Percentiles rank a stretch among this genome's conserved stretches.
Conservation (phyloP, 2,329 filamentous ascomycete species). For the Cercospora sojina region DNA sequence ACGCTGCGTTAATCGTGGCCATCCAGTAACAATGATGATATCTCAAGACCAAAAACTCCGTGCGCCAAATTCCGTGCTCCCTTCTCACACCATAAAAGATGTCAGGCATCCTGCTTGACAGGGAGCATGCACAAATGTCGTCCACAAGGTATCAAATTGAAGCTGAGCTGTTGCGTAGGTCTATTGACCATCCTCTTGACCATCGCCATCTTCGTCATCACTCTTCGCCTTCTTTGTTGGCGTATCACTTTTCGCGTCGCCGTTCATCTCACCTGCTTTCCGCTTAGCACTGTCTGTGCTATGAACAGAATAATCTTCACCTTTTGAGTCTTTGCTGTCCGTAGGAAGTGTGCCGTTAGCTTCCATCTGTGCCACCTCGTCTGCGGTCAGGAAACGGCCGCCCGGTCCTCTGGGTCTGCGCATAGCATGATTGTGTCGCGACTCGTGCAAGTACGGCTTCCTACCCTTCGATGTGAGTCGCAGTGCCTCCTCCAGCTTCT, state of each 20-base stretch:
- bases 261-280: slow-evolving; percentile 48
- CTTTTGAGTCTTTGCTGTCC: slow-evolving; percentile 41
- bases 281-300: slow-evolving; percentile 47
- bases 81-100: neutral
- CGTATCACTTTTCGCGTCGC: slow-evolving; percentile 29
- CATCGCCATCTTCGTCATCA: slow-evolving; percentile 42
- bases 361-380: slow-evolving; percentile 90
- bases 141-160: neutral
- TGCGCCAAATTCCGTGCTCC: slow-evolving; percentile 1
- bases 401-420: slow-evolving; percentile 88
- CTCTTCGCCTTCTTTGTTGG: slow-evolving; percentile 33
- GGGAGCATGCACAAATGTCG: neutral
- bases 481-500: slow-evolving; percentile 89
- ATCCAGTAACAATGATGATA: slow-evolving; percentile 10
- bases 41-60: slow-evolving; percentile 1
- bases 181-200: slow-evolving; percentile 37
- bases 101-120: neutral
- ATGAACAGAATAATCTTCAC: slow-evolving; percentile 33
- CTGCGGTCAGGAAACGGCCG: slow-evolving; percentile 91
- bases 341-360: slow-evolving; percentile 48
- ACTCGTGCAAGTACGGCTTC: slow-evolving; percentile 96
- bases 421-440: slow-evolving; percentile 97
- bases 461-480: slow-evolving; percentile 90
- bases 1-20: slow-evolving; percentile 4
- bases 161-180: neutral